Base-by-base conservation (phyloP, 805 yeast genomes). In the Saccharomyces paradoxus region DNA sequence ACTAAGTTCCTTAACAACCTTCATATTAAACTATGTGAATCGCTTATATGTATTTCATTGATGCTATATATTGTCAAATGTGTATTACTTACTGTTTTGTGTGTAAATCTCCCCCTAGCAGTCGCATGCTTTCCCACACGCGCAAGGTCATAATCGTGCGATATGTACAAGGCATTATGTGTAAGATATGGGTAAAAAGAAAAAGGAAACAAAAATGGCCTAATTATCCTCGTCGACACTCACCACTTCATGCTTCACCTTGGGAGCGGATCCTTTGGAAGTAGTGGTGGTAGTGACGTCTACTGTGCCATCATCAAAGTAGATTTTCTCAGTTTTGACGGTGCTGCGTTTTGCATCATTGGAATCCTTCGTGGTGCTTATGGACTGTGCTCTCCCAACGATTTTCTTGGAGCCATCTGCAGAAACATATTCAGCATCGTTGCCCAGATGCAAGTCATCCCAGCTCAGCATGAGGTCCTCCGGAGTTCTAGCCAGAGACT, bases 301-400 rank as follows among this genome's bases (percentile, higher is more conserved):
- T 22, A 17, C 69, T 8, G 68, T 58, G 0, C 83, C 83, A 59
- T 80, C 81, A 22, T 65, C 70, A 57, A 61, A 79, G 31, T 63
- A 70, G 28, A 74, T 73, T 51, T 71, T 66, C 8, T 63, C 57
- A 50, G 70, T 70, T 2, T 74, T 72, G 27, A 70, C 56, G 55
- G 75, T 76, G 57, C 79, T 79, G 26, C 73, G 74, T 4, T 81
- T 82, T 28, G 77, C 72, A 5, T 71, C 73, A 24, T 75, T 58
- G 3, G 77, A 70, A 29, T 64, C 68, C 53, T 69, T 70, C 10
- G 71, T 59, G 13, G 44, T 37, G 24, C 12, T 37, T 2, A 73
- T 67, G 4, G 73, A 69, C 37, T 70, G 72, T 17, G 75, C 69
- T 4, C 72, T 71, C 0, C 81, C 77, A 4, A 75, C 64, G 3